A percentile compares a stretch with the other conserved stretches of the same genome.
Evolutionary conservation across 2,329 filamentous ascomycete species (phyloP).

Genomic region (Graphiopsis chlorocephala): DNA sequence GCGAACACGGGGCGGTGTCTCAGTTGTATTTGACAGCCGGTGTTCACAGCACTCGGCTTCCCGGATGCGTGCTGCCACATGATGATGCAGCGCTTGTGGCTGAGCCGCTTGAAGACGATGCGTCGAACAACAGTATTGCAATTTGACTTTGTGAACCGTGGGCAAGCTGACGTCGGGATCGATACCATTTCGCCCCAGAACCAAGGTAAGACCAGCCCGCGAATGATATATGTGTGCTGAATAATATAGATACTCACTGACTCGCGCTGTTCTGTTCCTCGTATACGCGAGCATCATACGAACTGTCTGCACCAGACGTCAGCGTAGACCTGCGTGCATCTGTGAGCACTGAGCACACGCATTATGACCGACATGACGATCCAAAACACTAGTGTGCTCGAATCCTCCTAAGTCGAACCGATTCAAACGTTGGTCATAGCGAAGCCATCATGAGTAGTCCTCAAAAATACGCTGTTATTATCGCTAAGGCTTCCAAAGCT

Average conservation of each 20-base stretch:
- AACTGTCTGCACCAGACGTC: neutral
- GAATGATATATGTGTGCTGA: neutral
- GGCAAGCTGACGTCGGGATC: neutral
- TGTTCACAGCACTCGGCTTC: neutral
- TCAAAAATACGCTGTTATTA: neutral
- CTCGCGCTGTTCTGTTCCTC: neutral
- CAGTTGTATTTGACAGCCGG: neutral
- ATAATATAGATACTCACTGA: neutral
- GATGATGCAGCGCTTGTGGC: slow-evolving; percentile 10
- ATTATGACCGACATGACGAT: neutral
- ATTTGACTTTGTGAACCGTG: neutral
- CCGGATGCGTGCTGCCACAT: neutral
- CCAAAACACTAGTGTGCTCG: neutral
- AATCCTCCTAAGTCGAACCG: neutral
- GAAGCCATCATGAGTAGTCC: neutral
- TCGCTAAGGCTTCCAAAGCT: neutral
- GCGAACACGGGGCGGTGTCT: slow-evolving; percentile 12
- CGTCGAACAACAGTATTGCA: neutral
- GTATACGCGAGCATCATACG: neutral
- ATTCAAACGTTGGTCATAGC: neutral
- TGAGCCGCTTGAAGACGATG: neutral
- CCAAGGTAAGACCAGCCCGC: slow-evolving; percentile 2
- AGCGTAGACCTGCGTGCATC: neutral
- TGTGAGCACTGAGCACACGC: neutral
- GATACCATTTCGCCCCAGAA: neutral